These are phyloP conservation scores for Phyllosticta capitalensis DNA, from an alignment of 2,329 filamentous ascomycete genomes.

Conservation along the genomic window DNA sequence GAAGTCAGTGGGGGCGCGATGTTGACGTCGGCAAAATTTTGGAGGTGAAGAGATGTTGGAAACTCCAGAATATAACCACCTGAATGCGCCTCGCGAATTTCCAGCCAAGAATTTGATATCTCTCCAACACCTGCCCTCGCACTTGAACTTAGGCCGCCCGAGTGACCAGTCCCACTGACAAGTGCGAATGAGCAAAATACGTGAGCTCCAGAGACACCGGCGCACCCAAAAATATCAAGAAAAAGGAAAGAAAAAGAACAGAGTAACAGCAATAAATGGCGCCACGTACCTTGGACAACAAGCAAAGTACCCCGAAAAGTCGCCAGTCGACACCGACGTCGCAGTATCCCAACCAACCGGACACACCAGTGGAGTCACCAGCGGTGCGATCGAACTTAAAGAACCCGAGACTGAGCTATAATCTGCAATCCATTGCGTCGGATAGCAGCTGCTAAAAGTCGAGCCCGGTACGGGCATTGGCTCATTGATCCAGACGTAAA, in stretches of 20 bases:
- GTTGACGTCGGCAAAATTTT: too few species aligned
- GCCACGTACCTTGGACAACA: conserved; percentile 20
- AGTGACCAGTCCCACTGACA: too few species aligned
- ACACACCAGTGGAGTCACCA: conserved; percentile 20
- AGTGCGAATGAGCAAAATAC: neutral
- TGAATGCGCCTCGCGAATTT: too few species aligned
- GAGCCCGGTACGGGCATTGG: conserved; percentile 16
- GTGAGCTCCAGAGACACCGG: neutral
- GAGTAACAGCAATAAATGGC: neutral
- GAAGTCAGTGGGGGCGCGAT: neutral
- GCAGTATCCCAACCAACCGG: conserved; percentile 18
- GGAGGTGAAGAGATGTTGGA: too few species aligned
- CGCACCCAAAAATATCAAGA: neutral
- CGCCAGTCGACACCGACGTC: conserved; percentile 15
- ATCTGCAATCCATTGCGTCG: conserved; percentile 16
- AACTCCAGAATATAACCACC: too few species aligned
- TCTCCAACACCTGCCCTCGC: too few species aligned
- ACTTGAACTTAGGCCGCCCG: too few species aligned
- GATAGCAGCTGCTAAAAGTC: conserved; percentile 19
- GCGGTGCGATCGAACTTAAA: conserved; percentile 18
- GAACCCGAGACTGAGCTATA: conserved; percentile 15
- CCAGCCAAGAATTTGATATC: neutral
- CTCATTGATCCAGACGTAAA: conserved; percentile 20
- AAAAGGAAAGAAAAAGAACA: neutral
- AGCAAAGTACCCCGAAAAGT: conserved; percentile 20